A percentile compares a stretch with the other conserved stretches of the same genome.
phyloP scores from a whole-genome alignment of 2,329 filamentous ascomycete species.

The Monilinia vaccinii-corymbosi region DNA sequence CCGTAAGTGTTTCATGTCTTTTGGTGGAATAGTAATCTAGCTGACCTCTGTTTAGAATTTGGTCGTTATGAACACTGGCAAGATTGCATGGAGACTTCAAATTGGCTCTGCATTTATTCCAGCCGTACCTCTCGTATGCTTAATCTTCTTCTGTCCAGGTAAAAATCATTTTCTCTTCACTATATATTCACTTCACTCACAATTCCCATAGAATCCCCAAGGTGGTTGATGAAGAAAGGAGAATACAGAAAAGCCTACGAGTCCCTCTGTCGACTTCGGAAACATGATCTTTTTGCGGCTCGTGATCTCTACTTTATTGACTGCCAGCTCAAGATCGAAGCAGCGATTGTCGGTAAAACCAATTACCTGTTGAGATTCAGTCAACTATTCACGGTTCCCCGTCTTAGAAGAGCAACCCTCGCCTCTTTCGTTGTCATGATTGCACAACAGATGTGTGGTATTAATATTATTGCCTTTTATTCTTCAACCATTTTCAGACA shows the following conservation, averaged over 20 bases:
- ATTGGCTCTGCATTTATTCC: constrained; percentile 55
- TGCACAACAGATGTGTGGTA: constrained; percentile 28
- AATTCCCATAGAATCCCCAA: constrained; percentile 39
- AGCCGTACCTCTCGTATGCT: constrained; percentile 46
- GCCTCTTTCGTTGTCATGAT: constrained; percentile 74
- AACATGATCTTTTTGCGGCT: constrained; percentile 49
- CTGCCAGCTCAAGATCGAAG: constrained; percentile 37
- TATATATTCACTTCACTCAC: neutral
- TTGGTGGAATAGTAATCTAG: neutral
- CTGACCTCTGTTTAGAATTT: constrained; percentile 23
- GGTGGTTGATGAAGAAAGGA: constrained; percentile 36
- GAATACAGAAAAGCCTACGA: constrained; percentile 42
- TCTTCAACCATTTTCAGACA: constrained; percentile 52
- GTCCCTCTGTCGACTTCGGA: constrained; percentile 49
- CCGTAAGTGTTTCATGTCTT: constrained; percentile 12
- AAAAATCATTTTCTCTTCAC: neutral
- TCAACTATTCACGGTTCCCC: constrained; percentile 60
- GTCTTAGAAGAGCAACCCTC: constrained; percentile 61
- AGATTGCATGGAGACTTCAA: constrained; percentile 52
- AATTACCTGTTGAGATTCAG: constrained; percentile 53
- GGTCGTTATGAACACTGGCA: constrained; percentile 43
- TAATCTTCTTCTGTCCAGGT: constrained; percentile 54
- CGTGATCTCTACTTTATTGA: constrained; percentile 53
- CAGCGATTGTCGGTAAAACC: constrained; percentile 26
- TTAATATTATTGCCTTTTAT: constrained; percentile 68